Evolutionary conservation across 768 basidiomycete genomes (phyloP).

Genomic region (Suillus paluster): DNA sequence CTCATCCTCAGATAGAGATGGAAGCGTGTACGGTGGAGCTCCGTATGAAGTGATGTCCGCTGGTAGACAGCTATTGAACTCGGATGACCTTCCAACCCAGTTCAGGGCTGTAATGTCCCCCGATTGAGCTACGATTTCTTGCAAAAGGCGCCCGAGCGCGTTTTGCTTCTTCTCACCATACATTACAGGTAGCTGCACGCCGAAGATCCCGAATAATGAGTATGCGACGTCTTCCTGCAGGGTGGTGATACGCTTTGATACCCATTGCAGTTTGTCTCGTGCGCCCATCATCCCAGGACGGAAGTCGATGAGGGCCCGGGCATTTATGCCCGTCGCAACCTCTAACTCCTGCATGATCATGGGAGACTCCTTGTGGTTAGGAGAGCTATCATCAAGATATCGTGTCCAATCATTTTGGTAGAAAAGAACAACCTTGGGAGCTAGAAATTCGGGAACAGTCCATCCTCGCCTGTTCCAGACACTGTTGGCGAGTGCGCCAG

Average conservation of each 20-base stretch:
- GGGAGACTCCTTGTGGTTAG: neutral
- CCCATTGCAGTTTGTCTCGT: neutral
- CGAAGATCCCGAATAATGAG: conserved; percentile 4
- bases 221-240: neutral
- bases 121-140: neutral
- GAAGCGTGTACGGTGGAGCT: neutral
- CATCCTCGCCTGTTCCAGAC: neutral
- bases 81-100: neutral
- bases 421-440: neutral
- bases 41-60: neutral
- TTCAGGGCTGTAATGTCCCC: neutral
- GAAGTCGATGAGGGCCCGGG: neutral
- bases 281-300: neutral
- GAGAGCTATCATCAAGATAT: neutral
- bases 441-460: neutral
- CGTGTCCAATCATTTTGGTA: neutral
- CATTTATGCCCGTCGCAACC: neutral
- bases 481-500: neutral
- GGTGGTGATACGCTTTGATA: neutral
- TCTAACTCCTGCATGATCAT: neutral
- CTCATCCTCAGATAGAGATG: neutral
- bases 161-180: neutral
- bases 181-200: neutral
- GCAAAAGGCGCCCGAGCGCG: neutral
- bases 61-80: neutral